These are phyloP conservation scores for Myxozyma mucilagina DNA, from an alignment of 805 yeast genomes.

Conservation along the genomic window DNA sequence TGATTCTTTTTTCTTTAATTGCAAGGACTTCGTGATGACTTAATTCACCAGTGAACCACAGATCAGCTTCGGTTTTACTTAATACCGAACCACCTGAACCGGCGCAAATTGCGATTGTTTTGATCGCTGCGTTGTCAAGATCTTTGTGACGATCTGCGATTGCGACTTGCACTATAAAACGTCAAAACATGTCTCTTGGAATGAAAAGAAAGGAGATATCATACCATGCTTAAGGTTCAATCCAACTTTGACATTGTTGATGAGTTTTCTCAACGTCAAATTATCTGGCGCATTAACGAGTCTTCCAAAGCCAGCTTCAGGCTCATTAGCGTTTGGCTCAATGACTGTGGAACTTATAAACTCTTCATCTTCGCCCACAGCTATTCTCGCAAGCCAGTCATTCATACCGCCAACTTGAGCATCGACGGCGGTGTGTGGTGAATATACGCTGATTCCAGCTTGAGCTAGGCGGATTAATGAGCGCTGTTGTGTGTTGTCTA, in stretches of 20 bases:
- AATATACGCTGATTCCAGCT: constrained; percentile 82
- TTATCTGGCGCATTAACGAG: constrained; percentile 56
- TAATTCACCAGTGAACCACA: constrained; percentile 86
- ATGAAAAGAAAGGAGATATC: not conserved
- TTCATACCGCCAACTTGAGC: constrained; percentile 92
- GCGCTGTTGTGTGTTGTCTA: constrained; percentile 75
- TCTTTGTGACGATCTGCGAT: constrained; percentile 38
- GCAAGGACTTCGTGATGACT: constrained; percentile 88
- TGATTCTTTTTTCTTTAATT: constrained; percentile 67
- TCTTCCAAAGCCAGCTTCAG: constrained; percentile 41
- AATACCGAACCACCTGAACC: constrained; percentile 89
- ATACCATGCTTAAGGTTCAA: constrained; percentile 49
- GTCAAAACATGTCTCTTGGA: not conserved
- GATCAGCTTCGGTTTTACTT: constrained; percentile 56
- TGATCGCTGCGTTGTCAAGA: constrained; percentile 42
- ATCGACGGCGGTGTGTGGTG: constrained; percentile 96
- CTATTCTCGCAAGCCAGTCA: constrained; percentile 78
- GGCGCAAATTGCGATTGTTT: constrained; percentile 82
- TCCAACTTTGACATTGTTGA: constrained; percentile 31
- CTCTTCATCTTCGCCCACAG: constrained; percentile 41
- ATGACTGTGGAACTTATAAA: constrained; percentile 44
- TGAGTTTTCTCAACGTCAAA: constrained; percentile 2
- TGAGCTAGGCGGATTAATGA: constrained; percentile 72
- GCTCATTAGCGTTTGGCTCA: constrained; percentile 67
- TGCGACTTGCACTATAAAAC: constrained; percentile 60